Base-by-base conservation (phyloP, 805 yeast genomes). In the Ogataea pini region DNA sequence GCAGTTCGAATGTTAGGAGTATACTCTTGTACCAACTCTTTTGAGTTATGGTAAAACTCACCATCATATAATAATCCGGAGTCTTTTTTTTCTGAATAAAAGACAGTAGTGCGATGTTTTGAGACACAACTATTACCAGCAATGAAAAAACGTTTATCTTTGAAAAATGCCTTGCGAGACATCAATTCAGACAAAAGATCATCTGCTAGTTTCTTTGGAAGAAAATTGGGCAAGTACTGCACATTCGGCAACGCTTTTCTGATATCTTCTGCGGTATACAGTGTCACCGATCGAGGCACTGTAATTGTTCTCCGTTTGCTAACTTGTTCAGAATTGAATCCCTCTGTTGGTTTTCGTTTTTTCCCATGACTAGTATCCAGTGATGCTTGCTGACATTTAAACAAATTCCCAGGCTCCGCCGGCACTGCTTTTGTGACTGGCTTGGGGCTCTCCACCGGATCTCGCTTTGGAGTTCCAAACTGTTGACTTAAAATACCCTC, bases 101-200 rank as follows among this genome's bases (percentile, higher is more conserved):
- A 52, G 8, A 47, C 56, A 3, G 73, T 70, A 2, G 79, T 67
- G 5, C 67, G 61, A 59, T 83, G 89, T n/a, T 79, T 77, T 2
- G 91, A 80, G 6, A 58, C 60, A 43, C 88, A 85, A 43, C 71
- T 63, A 14, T 83, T 78, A 1, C 85, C 89, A 54, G 85, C 86
- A 8, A 87, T 67, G 48, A 78, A 73, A 59, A 87, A 87, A 53
- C 73, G 69, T 19, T 74, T 71, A 7, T 68, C 62, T 1, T 54
- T 56, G 68, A 81, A 80, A 0, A 54, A 47, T 1, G 68, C 56
- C 4, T 71, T 63, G 31, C 76, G 79, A 1, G 69, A 61, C 50
- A 77, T 48, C 12, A 84, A 65, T 16, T 71, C 68, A 10, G 58
- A 46, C 2, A 83, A 63, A 2, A 85, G 57, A 0, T 56, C 55